phyloP scores from a whole-genome alignment of 2,329 filamentous ascomycete genomes.

The Xylariomycetidae sp. region DNA sequence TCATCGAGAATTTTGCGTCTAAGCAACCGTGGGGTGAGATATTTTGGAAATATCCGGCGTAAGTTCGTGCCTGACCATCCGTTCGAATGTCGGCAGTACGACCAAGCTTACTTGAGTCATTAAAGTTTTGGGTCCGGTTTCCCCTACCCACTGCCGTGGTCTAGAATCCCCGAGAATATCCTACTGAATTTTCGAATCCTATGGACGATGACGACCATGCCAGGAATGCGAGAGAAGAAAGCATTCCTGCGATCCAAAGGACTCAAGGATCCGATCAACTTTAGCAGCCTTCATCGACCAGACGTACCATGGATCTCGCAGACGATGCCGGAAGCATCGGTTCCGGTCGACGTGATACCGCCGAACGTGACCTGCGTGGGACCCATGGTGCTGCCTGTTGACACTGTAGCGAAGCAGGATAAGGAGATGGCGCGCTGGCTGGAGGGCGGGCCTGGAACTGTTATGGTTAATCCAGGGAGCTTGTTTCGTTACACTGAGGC shows the following conservation, averaged over 20 bases:
- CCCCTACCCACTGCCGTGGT: slow-evolving; percentile 17
- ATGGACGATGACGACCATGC: slow-evolving; percentile 8
- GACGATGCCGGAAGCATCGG: slow-evolving; percentile 11
- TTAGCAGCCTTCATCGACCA: slow-evolving; percentile 5
- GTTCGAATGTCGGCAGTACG: too few relatives aligned
- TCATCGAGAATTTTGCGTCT: slow-evolving; percentile 12
- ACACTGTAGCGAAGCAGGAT: slow-evolving; percentile 11
- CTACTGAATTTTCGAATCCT: slow-evolving; percentile 12
- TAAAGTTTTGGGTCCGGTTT: slow-evolving; percentile 14
- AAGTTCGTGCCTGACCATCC: slow-evolving; percentile 3
- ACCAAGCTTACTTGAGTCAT: background rate
- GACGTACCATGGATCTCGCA: slow-evolving; percentile 15
- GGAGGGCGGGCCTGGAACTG: slow-evolving; percentile 12
- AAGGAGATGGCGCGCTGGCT: slow-evolving; percentile 14
- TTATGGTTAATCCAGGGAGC: slow-evolving; percentile 17
- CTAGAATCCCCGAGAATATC: slow-evolving; percentile 15
- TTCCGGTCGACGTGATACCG: slow-evolving; percentile 12
- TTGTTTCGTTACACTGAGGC: slow-evolving; percentile 10
- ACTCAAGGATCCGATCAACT: slow-evolving; percentile 5
- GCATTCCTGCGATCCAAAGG: slow-evolving; percentile 11
- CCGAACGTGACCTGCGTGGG: slow-evolving; percentile 14
- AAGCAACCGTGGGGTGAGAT: slow-evolving; percentile 12
- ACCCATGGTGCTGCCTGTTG: slow-evolving; percentile 14
- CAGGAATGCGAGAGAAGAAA: slow-evolving; percentile 6
- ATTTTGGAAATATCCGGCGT: slow-evolving; percentile 18